phyloP scores from a whole-genome alignment of 2,329 filamentous ascomycete species.

The Xylaria polymorpha region DNA sequence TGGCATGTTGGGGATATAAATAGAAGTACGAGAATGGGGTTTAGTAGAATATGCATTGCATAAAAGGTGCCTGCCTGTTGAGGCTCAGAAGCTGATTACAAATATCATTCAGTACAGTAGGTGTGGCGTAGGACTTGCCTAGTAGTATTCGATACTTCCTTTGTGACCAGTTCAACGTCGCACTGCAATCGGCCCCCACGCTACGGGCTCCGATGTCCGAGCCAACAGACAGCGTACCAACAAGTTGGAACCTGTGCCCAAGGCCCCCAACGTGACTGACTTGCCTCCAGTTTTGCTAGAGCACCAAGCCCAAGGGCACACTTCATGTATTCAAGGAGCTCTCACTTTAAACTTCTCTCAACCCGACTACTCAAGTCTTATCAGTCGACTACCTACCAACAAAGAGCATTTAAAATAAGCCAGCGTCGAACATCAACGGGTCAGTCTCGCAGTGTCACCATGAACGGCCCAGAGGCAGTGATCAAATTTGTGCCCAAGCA shows the following conservation, averaged over 20 bases:
- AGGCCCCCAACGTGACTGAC: not conserved
- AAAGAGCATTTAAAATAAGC: not conserved
- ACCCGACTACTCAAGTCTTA: not conserved
- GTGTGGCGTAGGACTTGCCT: no score
- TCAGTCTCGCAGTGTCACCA: not conserved
- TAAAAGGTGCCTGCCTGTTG: not conserved
- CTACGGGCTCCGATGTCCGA: not conserved
- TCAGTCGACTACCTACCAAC: not conserved
- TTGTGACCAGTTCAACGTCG: not conserved
- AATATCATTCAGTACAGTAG: no score
- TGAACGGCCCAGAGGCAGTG: not conserved
- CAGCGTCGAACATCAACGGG: not conserved
- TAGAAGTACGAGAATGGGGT: no score
- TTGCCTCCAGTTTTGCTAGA: not conserved
- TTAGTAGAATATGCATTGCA: not conserved
- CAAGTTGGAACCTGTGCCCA: not conserved
- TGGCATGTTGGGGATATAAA: no score
- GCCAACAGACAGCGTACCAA: not conserved
- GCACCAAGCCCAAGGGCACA: not conserved
- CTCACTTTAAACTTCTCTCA: not conserved
- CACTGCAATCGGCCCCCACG: conserved; percentile 7
- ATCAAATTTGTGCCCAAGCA: conserved; percentile 25
- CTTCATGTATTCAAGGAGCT: not conserved
- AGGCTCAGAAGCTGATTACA: no score
- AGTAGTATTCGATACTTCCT: not conserved